phyloP scores from a whole-genome alignment of 2,329 filamentous ascomycete species.

The Alternaria gaisen region DNA sequence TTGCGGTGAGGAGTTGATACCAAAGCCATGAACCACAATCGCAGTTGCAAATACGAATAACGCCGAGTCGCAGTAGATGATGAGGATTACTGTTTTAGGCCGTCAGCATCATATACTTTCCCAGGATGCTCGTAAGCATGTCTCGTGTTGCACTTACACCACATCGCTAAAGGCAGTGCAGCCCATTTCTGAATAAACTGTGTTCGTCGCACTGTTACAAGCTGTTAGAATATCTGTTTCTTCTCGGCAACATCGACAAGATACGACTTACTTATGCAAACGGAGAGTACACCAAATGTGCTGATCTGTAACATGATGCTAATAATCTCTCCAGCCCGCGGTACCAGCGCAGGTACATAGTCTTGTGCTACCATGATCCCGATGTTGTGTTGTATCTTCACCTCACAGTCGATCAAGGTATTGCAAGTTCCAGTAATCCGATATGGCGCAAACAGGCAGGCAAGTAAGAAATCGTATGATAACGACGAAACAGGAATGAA shows the following conservation, averaged over 20 bases:
- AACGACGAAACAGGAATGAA: background rate
- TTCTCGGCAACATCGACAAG: background rate
- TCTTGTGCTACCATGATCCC: constrained; percentile 2
- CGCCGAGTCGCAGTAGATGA: constrained; percentile 68
- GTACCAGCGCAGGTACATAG: constrained; percentile 30
- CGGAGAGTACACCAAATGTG: constrained; percentile 35
- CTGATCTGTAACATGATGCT: constrained; percentile 33
- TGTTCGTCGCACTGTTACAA: constrained; percentile 33
- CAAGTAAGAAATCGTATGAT: background rate
- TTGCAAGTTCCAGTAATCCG: background rate
- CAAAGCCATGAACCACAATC: constrained; percentile 65
- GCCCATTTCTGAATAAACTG: constrained; percentile 34
- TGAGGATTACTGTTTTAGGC: constrained; percentile 62
- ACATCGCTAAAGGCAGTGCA: constrained; percentile 32
- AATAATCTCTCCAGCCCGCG: constrained; percentile 33
- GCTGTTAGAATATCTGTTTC: background rate
- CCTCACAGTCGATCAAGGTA: background rate
- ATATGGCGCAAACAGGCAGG: background rate
- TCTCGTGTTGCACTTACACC: constrained; percentile 17
- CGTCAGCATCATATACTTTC: background rate
- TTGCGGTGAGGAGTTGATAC: constrained; percentile 60
- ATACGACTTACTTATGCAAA: constrained; percentile 23
- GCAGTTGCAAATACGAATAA: constrained; percentile 67
- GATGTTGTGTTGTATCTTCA: background rate
- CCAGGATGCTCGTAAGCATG: background rate